Percentiles rank a stretch among this genome's conserved stretches.
Conservation (phyloP, 768 basidiomycete genomes). For the Tylopilus sp. region DNA sequence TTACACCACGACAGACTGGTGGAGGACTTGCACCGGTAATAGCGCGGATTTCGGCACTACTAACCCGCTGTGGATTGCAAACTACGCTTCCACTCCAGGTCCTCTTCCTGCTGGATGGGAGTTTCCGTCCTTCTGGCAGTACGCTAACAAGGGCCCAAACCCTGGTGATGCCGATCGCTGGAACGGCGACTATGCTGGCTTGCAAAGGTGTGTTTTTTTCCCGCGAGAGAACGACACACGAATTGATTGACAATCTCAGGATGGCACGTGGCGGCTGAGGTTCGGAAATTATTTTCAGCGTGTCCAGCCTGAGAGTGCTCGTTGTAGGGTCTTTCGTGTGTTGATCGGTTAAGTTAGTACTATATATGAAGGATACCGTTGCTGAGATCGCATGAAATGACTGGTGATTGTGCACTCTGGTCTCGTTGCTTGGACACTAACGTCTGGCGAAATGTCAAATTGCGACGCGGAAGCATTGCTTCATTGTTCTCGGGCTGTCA, state of each 20-base stretch:
- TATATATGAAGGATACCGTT: no score
- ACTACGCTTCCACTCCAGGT: slow-evolving; percentile 47
- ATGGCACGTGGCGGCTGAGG: slow-evolving; percentile 19
- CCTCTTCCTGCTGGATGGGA: slow-evolving; percentile 58
- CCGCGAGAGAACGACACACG: neutral
- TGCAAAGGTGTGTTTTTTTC: slow-evolving; percentile 33
- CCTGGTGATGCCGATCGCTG: slow-evolving; percentile 58
- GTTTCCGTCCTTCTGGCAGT: slow-evolving; percentile 60
- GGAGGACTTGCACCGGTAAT: slow-evolving; percentile 64
- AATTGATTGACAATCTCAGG: slow-evolving; percentile 1
- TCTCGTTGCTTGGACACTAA: no score
- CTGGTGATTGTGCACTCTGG: no score
- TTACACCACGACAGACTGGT: slow-evolving; percentile 67
- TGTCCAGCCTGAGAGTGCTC: neutral
- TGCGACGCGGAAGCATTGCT: no score
- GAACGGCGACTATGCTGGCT: slow-evolving; percentile 47
- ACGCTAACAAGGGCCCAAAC: slow-evolving; percentile 50
- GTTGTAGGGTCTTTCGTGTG: no score
- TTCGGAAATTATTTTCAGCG: neutral
- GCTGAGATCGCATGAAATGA: no score
- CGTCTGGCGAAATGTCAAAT: no score
- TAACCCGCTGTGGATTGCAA: slow-evolving; percentile 63
- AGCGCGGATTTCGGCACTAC: slow-evolving; percentile 44
- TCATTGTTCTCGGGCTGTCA: neutral
- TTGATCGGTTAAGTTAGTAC: no score